Conservation (phyloP, 1,284 basidiomycete species). For the Leucoagaricus sp. region DNA sequence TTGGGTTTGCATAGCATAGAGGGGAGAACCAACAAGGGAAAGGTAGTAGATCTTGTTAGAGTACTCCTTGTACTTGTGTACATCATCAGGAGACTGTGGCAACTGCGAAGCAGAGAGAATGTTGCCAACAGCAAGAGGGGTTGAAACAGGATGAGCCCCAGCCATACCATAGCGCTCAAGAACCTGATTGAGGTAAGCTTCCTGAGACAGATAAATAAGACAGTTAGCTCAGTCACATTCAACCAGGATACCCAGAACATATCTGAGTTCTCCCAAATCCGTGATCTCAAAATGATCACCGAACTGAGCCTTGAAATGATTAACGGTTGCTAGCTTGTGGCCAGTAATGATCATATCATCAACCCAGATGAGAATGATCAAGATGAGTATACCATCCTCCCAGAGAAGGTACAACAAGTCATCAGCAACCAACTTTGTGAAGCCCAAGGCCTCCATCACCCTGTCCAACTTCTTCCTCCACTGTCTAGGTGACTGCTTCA, state of each 20-base stretch:
- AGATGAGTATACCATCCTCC: not conserved
- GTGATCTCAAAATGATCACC: constrained; percentile 18
- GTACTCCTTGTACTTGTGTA: constrained; percentile 4
- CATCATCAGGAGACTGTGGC: not conserved
- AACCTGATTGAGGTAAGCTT: constrained; percentile 21
- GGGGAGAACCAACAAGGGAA: constrained; percentile 1
- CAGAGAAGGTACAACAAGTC: constrained; percentile 12
- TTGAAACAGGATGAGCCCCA: constrained; percentile 16
- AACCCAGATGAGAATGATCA: constrained; percentile 19
- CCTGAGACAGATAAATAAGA: constrained; percentile 18
- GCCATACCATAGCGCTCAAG: constrained; percentile 20
- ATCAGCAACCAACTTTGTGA: constrained; percentile 4
- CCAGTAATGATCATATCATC: constrained; percentile 15
- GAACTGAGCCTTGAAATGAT: constrained; percentile 8
- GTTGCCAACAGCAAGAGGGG: not conserved
- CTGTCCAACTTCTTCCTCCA: constrained; percentile 21
- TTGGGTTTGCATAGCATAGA: constrained; percentile 8
- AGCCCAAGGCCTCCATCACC: constrained; percentile 13
- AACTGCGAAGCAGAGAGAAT: not conserved
- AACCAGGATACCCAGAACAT: constrained; percentile 20
- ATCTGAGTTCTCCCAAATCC: constrained; percentile 19
- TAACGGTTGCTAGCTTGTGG: not conserved
- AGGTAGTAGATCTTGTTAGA: constrained; percentile 4
- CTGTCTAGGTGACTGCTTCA: constrained; percentile 23
- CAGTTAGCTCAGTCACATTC: constrained; percentile 6